These are phyloP conservation scores for Margaritispora aquatica DNA, from an alignment of 495 filamentous ascomycete genomes.

Conservation along the genomic window DNA sequence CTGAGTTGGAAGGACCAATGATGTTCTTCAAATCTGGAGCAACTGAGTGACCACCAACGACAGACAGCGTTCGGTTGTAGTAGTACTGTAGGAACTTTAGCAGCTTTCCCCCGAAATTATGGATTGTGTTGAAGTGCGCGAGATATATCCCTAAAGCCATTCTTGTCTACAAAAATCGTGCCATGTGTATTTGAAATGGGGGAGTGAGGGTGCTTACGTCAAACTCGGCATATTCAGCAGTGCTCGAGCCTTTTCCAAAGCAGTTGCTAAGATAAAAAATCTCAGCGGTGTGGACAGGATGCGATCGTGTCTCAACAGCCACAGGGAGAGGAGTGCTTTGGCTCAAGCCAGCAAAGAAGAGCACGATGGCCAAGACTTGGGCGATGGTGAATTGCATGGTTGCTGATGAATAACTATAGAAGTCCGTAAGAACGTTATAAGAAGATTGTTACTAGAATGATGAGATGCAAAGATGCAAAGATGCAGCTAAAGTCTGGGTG, in stretches of 20 bases:
- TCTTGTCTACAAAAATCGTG: too few relatives aligned
- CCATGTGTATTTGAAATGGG: too few relatives aligned
- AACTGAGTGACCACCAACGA: neutral
- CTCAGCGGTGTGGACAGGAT: neutral
- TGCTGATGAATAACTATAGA: neutral
- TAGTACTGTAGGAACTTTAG: too few relatives aligned
- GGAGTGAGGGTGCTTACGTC: too few relatives aligned
- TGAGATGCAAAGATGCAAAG: too few relatives aligned
- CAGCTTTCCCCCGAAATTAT: neutral
- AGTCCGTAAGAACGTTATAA: too few relatives aligned
- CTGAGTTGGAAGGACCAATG: neutral
- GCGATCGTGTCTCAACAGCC: neutral
- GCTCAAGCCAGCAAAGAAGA: neutral
- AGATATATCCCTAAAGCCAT: too few relatives aligned
- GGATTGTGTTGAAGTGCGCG: too few relatives aligned
- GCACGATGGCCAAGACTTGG: neutral
- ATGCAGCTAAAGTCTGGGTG: too few relatives aligned
- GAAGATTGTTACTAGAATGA: too few relatives aligned
- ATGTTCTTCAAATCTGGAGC: neutral
- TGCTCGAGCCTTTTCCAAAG: neutral
- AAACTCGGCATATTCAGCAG: neutral
- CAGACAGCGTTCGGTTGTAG: neutral
- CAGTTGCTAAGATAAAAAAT: slow-evolving; percentile 3
- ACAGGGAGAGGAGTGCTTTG: neutral
- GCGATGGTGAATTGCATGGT: neutral